These are phyloP conservation scores for Hymenoscyphus linearis DNA, from an alignment of 2,329 filamentous ascomycete species.

Conservation along the genomic window DNA sequence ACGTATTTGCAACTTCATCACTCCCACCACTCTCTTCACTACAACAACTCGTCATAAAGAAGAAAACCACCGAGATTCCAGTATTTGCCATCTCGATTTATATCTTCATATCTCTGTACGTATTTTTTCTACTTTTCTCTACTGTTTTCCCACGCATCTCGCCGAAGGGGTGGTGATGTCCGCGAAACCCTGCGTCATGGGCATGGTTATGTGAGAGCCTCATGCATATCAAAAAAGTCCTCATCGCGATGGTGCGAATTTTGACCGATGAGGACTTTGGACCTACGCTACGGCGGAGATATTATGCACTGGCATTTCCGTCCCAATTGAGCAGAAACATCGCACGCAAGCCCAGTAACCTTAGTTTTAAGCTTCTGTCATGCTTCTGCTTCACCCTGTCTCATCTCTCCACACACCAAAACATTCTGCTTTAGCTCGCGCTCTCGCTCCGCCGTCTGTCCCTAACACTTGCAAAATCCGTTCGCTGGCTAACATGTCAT, in stretches of 20 bases:
- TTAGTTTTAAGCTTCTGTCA: slow-evolving; percentile 28
- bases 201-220: background rate
- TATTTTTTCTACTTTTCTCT: background rate
- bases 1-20: background rate
- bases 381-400: slow-evolving; percentile 26
- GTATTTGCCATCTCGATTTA: background rate
- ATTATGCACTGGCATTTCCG: background rate
- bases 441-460: background rate
- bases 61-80: background rate
- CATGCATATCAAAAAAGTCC: background rate
- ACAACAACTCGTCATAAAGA: background rate
- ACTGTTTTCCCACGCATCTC: too few species aligned
- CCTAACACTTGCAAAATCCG: background rate
- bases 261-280: too few species aligned
- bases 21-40: background rate
- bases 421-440: too few species aligned
- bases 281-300: background rate
- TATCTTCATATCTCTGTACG: background rate
- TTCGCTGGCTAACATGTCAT: slow-evolving; percentile 25
- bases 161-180: background rate
- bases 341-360: background rate
- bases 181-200: slow-evolving; percentile 7
- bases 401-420: slow-evolving; percentile 19
- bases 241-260: too few species aligned
- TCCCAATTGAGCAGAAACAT: too few species aligned